A percentile compares a stretch with the other conserved stretches of the same genome.
These are phyloP conservation scores for Hevea brasiliensis DNA, from an alignment of 345 rosid species.

Conservation along the genomic window DNA sequence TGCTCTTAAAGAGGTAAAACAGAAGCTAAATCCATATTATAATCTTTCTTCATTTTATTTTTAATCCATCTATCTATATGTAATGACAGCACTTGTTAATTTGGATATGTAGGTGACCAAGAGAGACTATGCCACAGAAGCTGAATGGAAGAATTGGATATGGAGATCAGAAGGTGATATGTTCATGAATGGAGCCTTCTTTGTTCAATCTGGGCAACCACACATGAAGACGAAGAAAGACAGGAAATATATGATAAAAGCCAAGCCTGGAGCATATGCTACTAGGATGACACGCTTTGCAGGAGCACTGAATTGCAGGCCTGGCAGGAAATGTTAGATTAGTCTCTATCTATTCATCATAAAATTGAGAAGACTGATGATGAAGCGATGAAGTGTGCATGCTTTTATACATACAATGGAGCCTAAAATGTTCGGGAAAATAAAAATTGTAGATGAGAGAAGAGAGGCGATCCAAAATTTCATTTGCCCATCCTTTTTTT, in stretches of 20 bases:
- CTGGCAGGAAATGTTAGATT: slow-evolving; percentile 20
- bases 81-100: no score
- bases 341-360: no score
- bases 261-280: slow-evolving; percentile 22
- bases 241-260: slow-evolving; percentile 21
- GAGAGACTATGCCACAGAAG: slow-evolving; percentile 28
- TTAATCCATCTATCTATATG: no score
- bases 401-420: no score
- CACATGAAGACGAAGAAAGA: not conserved
- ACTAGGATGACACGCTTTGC: slow-evolving; percentile 29
- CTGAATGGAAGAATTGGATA: slow-evolving; percentile 29
- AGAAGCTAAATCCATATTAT: no score
- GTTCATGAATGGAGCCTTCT: slow-evolving; percentile 35
- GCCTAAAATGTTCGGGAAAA: no score
- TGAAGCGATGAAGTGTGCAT: no score
- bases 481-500: not conserved
- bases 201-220: slow-evolving; percentile 25
- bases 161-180: slow-evolving; percentile 34
- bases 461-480: not conserved
- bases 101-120: slow-evolving; percentile 22
- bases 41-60: no score
- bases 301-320: slow-evolving; percentile 24
- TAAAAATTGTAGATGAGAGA: not conserved
- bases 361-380: no score
- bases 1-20: slow-evolving; percentile 23